Evolutionary conservation across 345 rosid genomes (phyloP).

Genomic region (Eucalyptus caleyi): DNA sequence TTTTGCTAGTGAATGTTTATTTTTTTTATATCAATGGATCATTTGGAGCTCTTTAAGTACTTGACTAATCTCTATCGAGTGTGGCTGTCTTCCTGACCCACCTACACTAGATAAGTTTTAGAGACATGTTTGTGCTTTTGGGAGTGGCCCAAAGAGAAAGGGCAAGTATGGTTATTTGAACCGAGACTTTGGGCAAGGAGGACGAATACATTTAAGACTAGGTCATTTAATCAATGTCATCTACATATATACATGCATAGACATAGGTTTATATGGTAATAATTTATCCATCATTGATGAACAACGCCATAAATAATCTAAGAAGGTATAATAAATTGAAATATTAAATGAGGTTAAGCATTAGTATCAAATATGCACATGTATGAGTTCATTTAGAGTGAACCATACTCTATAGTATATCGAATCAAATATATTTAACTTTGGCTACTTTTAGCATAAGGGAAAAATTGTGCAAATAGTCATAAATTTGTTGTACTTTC

Average conservation of each 20-base stretch:
- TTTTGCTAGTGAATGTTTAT: neutral
- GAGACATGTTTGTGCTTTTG: neutral
- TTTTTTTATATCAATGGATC: neutral
- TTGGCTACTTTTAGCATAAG: neutral
- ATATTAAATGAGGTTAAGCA: neutral
- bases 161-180: neutral
- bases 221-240: neutral
- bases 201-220: neutral
- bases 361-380: neutral
- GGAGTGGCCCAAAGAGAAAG: neutral
- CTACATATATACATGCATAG: neutral
- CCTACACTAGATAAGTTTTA: neutral
- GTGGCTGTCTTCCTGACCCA: neutral
- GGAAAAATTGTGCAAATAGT: neutral
- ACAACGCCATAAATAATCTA: neutral
- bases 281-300: neutral
- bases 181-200: neutral
- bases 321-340: neutral
- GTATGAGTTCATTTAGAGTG: neutral
- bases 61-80: neutral
- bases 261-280: neutral
- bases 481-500: neutral
- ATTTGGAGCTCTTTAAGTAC: neutral
- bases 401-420: neutral
- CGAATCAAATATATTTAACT: neutral